Percentiles rank a stretch among this genome's conserved stretches.
phyloP scores from a whole-genome alignment of 2,329 filamentous ascomycete species.

The Fusarium sp. region DNA sequence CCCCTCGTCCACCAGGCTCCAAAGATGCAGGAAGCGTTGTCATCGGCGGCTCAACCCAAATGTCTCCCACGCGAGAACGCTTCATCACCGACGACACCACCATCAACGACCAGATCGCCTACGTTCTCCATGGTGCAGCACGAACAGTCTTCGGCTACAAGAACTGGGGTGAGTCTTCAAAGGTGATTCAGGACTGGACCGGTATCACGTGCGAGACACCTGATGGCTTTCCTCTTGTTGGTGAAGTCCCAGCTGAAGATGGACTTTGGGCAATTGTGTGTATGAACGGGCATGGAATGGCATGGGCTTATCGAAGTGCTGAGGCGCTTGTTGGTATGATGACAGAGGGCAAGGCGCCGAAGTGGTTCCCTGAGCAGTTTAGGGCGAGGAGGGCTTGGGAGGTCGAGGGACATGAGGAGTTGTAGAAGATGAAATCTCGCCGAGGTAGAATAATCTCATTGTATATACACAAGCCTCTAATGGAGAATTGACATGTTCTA shows the following conservation, averaged over 20 bases:
- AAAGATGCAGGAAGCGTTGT: conserved; percentile 20
- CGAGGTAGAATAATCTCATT: neutral
- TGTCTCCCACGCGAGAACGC: conserved; percentile 17
- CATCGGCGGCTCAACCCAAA: conserved; percentile 23
- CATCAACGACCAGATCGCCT: conserved; percentile 26
- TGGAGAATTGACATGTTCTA: too few species aligned
- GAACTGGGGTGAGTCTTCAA: conserved; percentile 28
- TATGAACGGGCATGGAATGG: conserved; percentile 34
- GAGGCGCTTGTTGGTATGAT: conserved; percentile 36
- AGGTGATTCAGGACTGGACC: conserved; percentile 28
- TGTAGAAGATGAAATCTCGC: neutral
- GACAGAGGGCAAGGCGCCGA: conserved; percentile 26
- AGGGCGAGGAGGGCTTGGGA: conserved; percentile 32
- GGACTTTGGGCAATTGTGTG: conserved; percentile 31
- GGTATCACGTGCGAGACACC: conserved; percentile 28
- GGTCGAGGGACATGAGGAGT: neutral
- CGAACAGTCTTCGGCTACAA: conserved; percentile 15
- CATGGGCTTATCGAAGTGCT: conserved; percentile 31
- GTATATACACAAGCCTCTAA: neutral
- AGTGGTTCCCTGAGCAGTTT: conserved; percentile 32
- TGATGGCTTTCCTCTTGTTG: conserved; percentile 20
- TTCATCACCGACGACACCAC: conserved; percentile 20
- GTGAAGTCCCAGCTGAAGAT: conserved; percentile 28
- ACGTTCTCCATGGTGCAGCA: conserved; percentile 18
- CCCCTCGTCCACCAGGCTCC: conserved; percentile 14